Percentiles rank a stretch among this genome's conserved stretches.
Conservation (phyloP, 805 yeast genomes). For the Saccharomycopsis javanensis region DNA sequence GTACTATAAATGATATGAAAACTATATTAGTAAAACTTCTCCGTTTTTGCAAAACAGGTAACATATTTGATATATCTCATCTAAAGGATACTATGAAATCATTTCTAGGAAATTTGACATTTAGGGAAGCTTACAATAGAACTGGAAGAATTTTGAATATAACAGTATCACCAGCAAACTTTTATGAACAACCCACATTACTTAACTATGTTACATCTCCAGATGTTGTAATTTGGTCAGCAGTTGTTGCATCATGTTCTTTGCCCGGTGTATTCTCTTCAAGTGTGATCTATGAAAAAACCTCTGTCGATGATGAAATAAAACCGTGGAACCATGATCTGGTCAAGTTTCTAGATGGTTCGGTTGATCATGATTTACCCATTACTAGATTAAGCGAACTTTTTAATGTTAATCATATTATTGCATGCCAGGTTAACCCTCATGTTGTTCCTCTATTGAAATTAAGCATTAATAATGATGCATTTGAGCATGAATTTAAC, state of each 20-base stretch:
- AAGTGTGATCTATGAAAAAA: slow-evolving; percentile 75
- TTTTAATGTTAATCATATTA: slow-evolving; percentile 95
- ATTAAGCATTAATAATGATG: slow-evolving; percentile 60
- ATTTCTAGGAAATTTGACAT: slow-evolving; percentile 82
- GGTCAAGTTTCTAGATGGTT: slow-evolving; percentile 86
- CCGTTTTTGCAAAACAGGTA: slow-evolving; percentile 71
- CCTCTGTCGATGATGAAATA: slow-evolving; percentile 57
- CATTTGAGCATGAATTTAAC: slow-evolving; percentile 49
- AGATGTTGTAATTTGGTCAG: slow-evolving; percentile 75
- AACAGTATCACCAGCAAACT: slow-evolving; percentile 85
- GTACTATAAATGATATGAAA: slow-evolving; percentile 37
- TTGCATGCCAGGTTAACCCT: slow-evolving; percentile 96
- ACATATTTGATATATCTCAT: slow-evolving; percentile 74
- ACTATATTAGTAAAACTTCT: slow-evolving; percentile 25
- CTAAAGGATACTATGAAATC: slow-evolving; percentile 64
- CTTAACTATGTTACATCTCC: slow-evolving; percentile 76
- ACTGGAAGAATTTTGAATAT: slow-evolving; percentile 90
- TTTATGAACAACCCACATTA: slow-evolving; percentile 83
- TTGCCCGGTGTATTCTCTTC: slow-evolving; percentile 88
- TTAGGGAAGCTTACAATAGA: slow-evolving; percentile 87
- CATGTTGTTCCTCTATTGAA: slow-evolving; percentile 86
- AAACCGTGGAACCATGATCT: slow-evolving; percentile 77
- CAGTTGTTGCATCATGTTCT: slow-evolving; percentile 89
- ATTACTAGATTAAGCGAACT: slow-evolving; percentile 83
- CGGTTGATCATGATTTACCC: slow-evolving; percentile 91